Conservation (phyloP, 1,284 basidiomycete species). For the Fomitopsis schrenkii region DNA sequence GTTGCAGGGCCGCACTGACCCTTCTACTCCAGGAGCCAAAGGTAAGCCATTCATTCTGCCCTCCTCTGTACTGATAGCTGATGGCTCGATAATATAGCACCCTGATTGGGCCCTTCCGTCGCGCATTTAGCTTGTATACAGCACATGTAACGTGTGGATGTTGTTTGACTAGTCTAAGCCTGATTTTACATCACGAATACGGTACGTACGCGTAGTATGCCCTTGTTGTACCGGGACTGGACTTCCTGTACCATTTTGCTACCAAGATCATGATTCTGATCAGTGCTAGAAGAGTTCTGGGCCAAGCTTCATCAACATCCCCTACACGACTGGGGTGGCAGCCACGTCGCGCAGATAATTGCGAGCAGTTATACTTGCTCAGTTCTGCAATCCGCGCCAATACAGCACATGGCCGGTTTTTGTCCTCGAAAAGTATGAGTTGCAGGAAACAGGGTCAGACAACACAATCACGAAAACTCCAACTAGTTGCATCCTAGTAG, state of each 20-base stretch:
- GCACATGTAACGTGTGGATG: background rate
- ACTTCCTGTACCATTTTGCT: background rate
- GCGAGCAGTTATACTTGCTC: too few species aligned
- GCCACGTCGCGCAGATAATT: too few species aligned
- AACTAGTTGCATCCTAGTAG: too few species aligned
- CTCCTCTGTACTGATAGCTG: background rate
- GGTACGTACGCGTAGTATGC: background rate
- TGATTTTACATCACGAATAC: background rate
- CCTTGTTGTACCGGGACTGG: background rate
- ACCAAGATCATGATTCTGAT: background rate
- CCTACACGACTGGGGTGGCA: too few species aligned
- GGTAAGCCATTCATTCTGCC: background rate
- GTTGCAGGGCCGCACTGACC: background rate
- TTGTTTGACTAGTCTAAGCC: background rate
- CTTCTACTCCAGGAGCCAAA: background rate
- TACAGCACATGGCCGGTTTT: too few species aligned
- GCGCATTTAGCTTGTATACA: background rate
- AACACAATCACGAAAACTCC: too few species aligned
- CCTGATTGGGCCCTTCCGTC: background rate
- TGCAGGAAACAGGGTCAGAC: too few species aligned
- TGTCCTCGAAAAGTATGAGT: too few species aligned
- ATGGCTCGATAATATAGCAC: background rate
- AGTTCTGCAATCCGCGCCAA: too few species aligned
- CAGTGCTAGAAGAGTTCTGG: too few species aligned
- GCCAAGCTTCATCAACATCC: too few species aligned